phyloP scores from a whole-genome alignment of 2,329 filamentous ascomycete genomes.

The Colletotrichum sp. region DNA sequence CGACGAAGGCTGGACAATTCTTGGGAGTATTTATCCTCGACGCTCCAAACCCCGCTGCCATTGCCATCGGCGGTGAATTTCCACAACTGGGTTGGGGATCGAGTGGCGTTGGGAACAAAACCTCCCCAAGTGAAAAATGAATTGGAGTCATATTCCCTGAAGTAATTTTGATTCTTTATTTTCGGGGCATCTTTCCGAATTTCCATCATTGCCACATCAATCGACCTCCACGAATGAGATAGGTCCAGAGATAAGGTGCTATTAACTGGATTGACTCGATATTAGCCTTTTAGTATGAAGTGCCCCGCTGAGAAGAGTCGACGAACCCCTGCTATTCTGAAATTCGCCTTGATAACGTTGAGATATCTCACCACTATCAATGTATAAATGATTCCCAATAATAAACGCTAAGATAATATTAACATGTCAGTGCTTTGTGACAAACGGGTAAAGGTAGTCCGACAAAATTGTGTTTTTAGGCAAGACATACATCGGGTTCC shows the following conservation, averaged over 20 bases:
- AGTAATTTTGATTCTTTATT: not conserved
- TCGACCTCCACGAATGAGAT: not conserved
- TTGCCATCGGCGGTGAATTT: not conserved
- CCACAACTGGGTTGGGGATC: not conserved
- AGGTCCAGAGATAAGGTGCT: constrained; percentile 4
- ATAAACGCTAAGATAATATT: not conserved
- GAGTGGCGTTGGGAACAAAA: not conserved
- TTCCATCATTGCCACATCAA: not conserved
- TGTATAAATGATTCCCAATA: not conserved
- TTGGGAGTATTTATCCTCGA: not conserved
- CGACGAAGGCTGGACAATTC: not conserved
- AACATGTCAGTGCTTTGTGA: not conserved
- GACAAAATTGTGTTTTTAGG: not conserved
- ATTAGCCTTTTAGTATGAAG: not conserved
- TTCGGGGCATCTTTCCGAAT: not conserved
- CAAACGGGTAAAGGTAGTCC: not conserved
- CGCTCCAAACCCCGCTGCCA: constrained; percentile 1
- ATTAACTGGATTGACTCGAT: not conserved
- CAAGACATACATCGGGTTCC: not conserved
- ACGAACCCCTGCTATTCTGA: not conserved
- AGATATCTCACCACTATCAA: not conserved
- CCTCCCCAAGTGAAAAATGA: constrained; percentile 9
- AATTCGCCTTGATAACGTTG: not conserved
- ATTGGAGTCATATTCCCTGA: not conserved
- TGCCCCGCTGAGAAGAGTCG: not conserved